phyloP scores from a whole-genome alignment of 2,329 filamentous ascomycete species.

The Byssoonygena ceratinophila region DNA sequence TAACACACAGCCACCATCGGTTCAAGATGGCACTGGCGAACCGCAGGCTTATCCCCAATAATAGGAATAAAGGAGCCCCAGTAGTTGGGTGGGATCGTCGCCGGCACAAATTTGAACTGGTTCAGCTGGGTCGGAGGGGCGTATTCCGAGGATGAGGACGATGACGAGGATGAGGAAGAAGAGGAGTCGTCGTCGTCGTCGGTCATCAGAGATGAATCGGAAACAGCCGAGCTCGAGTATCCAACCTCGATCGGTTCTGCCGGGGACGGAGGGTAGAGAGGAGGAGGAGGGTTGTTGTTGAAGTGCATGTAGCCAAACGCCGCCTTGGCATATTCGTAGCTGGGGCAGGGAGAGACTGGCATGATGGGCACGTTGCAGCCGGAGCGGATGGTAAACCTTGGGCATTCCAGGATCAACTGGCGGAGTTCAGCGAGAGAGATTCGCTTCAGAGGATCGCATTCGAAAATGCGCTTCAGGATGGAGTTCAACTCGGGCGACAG shows the following conservation, averaged over 20 bases:
- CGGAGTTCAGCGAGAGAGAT: constrained; percentile 73
- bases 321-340: constrained; percentile 23
- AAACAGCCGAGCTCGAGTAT: constrained; percentile 33
- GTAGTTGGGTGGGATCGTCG: constrained; percentile 22
- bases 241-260: constrained; percentile 28
- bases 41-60: constrained; percentile 24
- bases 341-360: constrained; percentile 26
- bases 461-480: constrained; percentile 80
- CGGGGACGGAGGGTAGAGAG: constrained; percentile 29
- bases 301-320: constrained; percentile 28
- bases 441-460: constrained; percentile 69
- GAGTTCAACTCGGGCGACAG: constrained; percentile 79
- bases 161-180: constrained; percentile 24
- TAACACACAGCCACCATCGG: constrained; percentile 20
- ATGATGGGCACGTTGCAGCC: constrained; percentile 6
- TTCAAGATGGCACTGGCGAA: constrained; percentile 21
- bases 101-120: constrained; percentile 21
- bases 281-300: constrained; percentile 28
- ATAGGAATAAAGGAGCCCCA: constrained; percentile 22
- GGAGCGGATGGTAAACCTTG: constrained; percentile 52
- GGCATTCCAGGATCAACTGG: constrained; percentile 63
- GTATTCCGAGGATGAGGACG: constrained; percentile 28
- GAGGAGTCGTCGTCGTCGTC: too few species aligned
- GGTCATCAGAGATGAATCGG: constrained; percentile 32
- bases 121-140: constrained; percentile 26